Base-by-base conservation (phyloP, 768 basidiomycete species). In the Infundibulicybe gibba region DNA sequence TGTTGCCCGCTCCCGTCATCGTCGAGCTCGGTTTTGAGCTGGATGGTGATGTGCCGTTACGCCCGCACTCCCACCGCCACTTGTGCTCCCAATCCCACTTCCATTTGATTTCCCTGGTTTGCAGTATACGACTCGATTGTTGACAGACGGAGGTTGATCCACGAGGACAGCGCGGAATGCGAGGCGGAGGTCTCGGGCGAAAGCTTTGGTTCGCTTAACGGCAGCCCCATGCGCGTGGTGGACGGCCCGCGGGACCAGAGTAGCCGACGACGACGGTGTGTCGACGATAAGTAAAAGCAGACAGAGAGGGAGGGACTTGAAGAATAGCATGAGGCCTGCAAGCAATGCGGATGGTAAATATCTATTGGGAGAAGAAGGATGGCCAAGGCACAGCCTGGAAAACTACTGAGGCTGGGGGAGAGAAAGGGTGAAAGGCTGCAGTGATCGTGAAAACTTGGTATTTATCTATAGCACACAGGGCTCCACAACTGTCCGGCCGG, bases 151-250 rank as follows among this genome's bases (percentile, higher is more conserved):
- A 35, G 52, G 49, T 45, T 77, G 71, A 12, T 74, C 60, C 25
- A 74, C 65, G 10, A 83, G 67, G 19, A 84, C 65, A 17, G 75
- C 71, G 16, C 74, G 65, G 56, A 90, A 80, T 11, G 83, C 83
- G 31, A 81, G 57, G 21, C 86, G 83, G 47, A 90, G 71, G 61
- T 90, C 88, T 46, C 73, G 74, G 14, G 86, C 84, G 21, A 90
- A 69, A 45, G 64, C 74, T 40, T 76, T 74, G 35, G 84, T 87
- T 47, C 77, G 79, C 47, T 70, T 74, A 38, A 76, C 60, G 25
- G 85, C 84, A 48, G 71, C 67, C 21, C 67, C 69, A 58, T 85
- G 85, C 30, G 75, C 71, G 30, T 64, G 71, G 41, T 70, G 66
- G 15, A 79, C 54, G 44, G 71, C 68, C 55, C 75, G 65, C 54